A percentile compares a stretch with the other conserved stretches of the same genome.
phyloP scores from a whole-genome alignment of 139 green algal genomes.

The Closterium sp. region DNA sequence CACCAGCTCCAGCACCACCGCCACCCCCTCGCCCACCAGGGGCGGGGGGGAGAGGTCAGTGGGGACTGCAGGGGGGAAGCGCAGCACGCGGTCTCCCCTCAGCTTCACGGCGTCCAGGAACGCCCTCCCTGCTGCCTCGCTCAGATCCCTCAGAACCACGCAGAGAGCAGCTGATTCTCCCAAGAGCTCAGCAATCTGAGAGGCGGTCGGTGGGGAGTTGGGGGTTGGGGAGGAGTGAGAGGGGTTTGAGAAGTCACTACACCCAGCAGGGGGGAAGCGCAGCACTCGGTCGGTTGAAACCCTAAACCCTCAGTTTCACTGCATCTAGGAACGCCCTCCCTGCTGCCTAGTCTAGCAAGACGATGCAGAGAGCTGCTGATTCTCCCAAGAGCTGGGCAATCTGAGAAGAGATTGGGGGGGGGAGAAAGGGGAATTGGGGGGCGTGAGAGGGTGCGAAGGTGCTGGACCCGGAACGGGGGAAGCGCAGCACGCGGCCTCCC shows the following conservation, averaged over 20 bases:
- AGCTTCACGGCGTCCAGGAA: constrained; percentile 43
- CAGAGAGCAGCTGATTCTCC: constrained; percentile 25
- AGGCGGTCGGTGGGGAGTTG: background rate
- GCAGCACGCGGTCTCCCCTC: constrained; percentile 40
- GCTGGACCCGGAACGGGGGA: too few species aligned
- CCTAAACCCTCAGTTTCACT: too few species aligned
- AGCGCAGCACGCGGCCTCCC: constrained; percentile 41
- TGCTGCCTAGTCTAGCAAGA: background rate
- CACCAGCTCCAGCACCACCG: constrained; percentile 43
- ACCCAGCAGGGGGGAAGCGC: background rate
- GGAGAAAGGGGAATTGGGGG: too few species aligned
- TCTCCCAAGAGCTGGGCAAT: constrained; percentile 33
- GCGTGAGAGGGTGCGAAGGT: too few species aligned
- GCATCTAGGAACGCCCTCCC: background rate
- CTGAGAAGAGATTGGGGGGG: background rate
- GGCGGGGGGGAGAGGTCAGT: constrained; percentile 36
- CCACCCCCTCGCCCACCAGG: constrained; percentile 33
- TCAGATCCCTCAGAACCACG: constrained; percentile 19
- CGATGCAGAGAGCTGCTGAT: constrained; percentile 15
- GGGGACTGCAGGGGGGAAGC: constrained; percentile 34
- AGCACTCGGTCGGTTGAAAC: too few species aligned
- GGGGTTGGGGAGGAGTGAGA: background rate
- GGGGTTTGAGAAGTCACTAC: background rate
- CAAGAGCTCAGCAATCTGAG: constrained; percentile 40
- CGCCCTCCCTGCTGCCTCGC: constrained; percentile 12